Conservation (phyloP, 1,139 yeast species). For the Suhomyces choctaworum region DNA sequence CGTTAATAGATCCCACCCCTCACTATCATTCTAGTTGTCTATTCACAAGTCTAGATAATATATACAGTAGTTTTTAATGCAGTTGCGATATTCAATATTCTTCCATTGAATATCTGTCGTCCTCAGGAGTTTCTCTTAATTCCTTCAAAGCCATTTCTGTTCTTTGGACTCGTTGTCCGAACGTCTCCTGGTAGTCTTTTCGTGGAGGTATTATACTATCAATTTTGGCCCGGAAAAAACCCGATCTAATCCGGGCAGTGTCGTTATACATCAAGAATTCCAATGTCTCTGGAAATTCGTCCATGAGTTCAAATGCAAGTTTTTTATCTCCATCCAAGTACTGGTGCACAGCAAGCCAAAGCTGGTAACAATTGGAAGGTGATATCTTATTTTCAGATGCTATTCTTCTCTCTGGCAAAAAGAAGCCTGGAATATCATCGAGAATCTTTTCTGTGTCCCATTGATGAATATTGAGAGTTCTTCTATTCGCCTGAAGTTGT, state of each 20-base stretch:
- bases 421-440: constrained; percentile 25
- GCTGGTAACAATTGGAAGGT: constrained; percentile 17
- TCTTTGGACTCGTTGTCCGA: constrained; percentile 23
- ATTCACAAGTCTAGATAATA: constrained; percentile 4
- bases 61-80: constrained; percentile 8
- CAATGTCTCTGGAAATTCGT: constrained; percentile 36
- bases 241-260: constrained; percentile 20
- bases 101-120: constrained; percentile 3
- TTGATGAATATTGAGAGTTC: constrained; percentile 5
- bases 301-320: constrained; percentile 28
- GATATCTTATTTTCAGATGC: constrained; percentile 23
- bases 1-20: too few relatives aligned
- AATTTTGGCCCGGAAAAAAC: constrained; percentile 26
- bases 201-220: constrained; percentile 23
- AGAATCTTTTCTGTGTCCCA: constrained; percentile 14
- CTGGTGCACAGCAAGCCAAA: constrained; percentile 21
- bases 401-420: constrained; percentile 27
- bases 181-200: constrained; percentile 20
- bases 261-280: constrained; percentile 28
- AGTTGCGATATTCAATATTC: constrained; percentile 2
- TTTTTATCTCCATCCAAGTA: constrained; percentile 20
- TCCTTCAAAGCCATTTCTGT: constrained; percentile 19
- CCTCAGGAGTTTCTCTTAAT: constrained; percentile 3
- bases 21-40: too few relatives aligned
- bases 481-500: constrained; percentile 9